These are phyloP conservation scores for Fusarium incarnatum DNA, from an alignment of 2,329 filamentous ascomycete genomes.

Conservation along the genomic window DNA sequence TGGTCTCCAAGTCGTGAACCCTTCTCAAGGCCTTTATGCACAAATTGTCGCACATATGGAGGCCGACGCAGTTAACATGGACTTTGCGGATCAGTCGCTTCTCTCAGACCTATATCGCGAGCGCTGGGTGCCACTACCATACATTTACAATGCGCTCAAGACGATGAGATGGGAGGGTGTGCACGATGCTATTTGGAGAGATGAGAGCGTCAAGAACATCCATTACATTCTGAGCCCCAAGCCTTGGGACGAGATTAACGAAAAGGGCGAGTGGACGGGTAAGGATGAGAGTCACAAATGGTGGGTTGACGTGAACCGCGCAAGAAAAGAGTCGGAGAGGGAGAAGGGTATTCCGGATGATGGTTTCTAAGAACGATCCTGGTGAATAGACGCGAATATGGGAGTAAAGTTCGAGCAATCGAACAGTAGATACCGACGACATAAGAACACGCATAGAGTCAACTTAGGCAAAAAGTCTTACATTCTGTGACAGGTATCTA, in stretches of 20 bases:
- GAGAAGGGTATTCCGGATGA: slow-evolving; percentile 51
- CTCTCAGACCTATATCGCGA: slow-evolving; percentile 66
- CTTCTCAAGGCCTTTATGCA: slow-evolving; percentile 59
- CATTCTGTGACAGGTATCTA: slow-evolving; percentile 44
- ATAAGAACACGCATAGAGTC: background rate
- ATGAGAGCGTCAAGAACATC: slow-evolving; percentile 69
- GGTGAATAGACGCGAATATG: background rate
- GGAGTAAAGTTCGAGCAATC: background rate
- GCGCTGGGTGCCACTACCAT: slow-evolving; percentile 69
- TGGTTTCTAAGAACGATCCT: slow-evolving; percentile 28
- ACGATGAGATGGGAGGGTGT: slow-evolving; percentile 66
- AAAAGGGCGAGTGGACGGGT: slow-evolving; percentile 57
- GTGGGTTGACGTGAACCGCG: slow-evolving; percentile 65
- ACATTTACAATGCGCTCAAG: slow-evolving; percentile 73
- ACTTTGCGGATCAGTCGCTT: slow-evolving; percentile 71
- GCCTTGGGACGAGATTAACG: slow-evolving; percentile 67
- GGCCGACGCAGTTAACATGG: slow-evolving; percentile 58
- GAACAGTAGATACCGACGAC: background rate
- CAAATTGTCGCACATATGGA: slow-evolving; percentile 65
- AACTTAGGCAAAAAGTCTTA: background rate
- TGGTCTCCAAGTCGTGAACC: slow-evolving; percentile 68
- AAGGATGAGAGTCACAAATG: slow-evolving; percentile 64
- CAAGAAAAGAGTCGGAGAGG: slow-evolving; percentile 58
- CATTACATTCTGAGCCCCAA: slow-evolving; percentile 72
- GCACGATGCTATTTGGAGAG: slow-evolving; percentile 67